Evolutionary conservation across 23 red algal genomes (phyloP).

Genomic region (Gracilaria gracilis): DNA sequence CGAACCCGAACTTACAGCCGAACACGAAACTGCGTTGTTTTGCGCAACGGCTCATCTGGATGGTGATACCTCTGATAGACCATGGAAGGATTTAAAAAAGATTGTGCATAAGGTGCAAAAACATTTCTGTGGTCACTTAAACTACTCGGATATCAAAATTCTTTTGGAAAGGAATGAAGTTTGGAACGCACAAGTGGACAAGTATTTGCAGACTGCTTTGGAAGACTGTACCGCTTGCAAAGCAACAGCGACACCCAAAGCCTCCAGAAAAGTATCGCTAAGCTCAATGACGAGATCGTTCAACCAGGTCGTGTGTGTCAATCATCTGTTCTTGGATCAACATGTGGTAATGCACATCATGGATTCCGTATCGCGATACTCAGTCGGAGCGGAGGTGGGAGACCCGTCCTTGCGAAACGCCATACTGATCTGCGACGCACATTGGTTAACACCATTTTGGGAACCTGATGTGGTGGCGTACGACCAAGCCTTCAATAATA

Average conservation of each 20-base stretch:
- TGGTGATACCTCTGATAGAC: neutral
- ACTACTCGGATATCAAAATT: conserved; percentile 13
- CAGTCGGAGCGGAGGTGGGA: neutral
- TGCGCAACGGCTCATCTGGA: conserved; percentile 18
- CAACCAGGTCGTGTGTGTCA: neutral
- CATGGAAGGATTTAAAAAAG: neutral
- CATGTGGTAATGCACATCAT: neutral
- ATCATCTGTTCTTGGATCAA: neutral
- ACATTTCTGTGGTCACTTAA: conserved; percentile 16
- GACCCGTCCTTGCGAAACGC: neutral
- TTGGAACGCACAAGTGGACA: neutral
- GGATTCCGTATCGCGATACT: neutral
- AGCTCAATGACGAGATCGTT: neutral
- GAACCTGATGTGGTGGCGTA: neutral
- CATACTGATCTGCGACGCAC: neutral
- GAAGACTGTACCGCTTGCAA: conserved; percentile 4
- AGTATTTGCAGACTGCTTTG: neutral
- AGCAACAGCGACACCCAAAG: neutral
- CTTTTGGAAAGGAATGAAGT: neutral
- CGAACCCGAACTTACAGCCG: neutral
- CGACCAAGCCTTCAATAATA: conserved; percentile 23
- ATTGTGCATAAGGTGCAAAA: conserved; percentile 27
- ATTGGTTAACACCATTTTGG: neutral
- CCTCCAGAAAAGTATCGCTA: neutral
- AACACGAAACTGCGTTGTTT: neutral